Evolutionary conservation across 305 asterid genomes (phyloP), one percentile per base, ranked within the genome.

Genomic region (Euphrasia arctica): DNA sequence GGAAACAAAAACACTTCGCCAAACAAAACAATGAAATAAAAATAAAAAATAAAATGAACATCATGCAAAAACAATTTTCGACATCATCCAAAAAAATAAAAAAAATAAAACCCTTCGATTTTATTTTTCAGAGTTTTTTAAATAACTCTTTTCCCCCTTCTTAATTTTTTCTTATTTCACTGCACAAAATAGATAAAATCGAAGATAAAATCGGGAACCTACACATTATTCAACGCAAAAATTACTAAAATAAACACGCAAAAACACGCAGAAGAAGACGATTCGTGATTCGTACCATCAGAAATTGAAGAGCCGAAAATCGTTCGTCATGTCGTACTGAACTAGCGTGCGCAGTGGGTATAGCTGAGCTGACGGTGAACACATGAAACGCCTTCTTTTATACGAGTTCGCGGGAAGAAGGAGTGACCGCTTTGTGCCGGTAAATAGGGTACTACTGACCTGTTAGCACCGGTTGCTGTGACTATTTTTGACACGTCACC

Each of bases 371-470:
- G 60, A 5, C 69, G 12, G 66, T 11, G 72, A n/a, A 68, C 62
- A 73, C 12, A 54, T 11, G 67, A 62, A 70, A 58, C 62, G 59
- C 28, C 22, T 56, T 34, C 50, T 70, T 63, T 60, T 70, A 65
- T 77, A 71, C 62, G 61, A 58, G 75, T 72, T 60, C 74, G 82
- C 74, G 78, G 78, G 77, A 79, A 76, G 73, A 41, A 65, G 42
- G n/a, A 50, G 55, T 60, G 72, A 79, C 84, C 70, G 79, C 50
- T 61, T 69, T 42, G 62, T 71, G 79, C 59, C 82, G 18, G 78
- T 79, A 43, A 18, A 43, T 60, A 74, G 75, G 64, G 75, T 69
- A 54, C 15, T 1, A 14, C 36, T 12, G 50, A 68, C 81, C 36
- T 51, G 67, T 31, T 43, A 77, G 63, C 64, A 18, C 81, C 79